phyloP scores from a whole-genome alignment of 495 filamentous ascomycete species.

The Aspergillus kassunensis region DNA sequence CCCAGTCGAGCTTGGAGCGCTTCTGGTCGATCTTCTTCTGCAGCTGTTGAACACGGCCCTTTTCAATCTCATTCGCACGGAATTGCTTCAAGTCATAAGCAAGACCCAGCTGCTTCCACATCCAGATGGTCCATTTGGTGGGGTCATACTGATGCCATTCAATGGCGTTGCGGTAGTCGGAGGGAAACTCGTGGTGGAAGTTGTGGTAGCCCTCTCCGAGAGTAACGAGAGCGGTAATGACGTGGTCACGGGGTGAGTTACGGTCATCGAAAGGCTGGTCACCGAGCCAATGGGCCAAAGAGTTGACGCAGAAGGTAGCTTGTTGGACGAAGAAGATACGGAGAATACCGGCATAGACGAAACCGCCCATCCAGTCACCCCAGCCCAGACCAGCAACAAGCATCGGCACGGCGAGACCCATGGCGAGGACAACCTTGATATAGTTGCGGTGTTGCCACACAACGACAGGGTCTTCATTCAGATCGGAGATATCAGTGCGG shows the following conservation, averaged over 20 bases:
- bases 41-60: slow-evolving; percentile 91
- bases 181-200: slow-evolving; percentile 99
- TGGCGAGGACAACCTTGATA: slow-evolving; percentile 80
- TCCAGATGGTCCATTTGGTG: slow-evolving; percentile 96
- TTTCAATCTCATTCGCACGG: slow-evolving; percentile 97
- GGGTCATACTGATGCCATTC: slow-evolving; percentile 98
- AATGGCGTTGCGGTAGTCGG: slow-evolving; percentile 97
- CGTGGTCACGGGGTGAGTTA: slow-evolving; percentile 95
- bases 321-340: slow-evolving; percentile 98
- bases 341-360: slow-evolving; percentile 92
- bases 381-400: slow-evolving; percentile 81
- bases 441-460: slow-evolving; percentile 95
- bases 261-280: slow-evolving; percentile 99
- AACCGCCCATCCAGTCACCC: slow-evolving; percentile 87
- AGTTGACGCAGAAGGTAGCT: slow-evolving; percentile 99
- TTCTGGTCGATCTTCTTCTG: slow-evolving; percentile 99
- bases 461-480: slow-evolving; percentile 93
- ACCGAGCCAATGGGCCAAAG: slow-evolving; percentile 96
- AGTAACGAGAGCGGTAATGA: slow-evolving; percentile 91
- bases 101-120: slow-evolving; percentile 88
- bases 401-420: slow-evolving; percentile 83
- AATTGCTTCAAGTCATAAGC: slow-evolving; percentile 97
- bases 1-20: slow-evolving; percentile 90
- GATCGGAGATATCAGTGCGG: slow-evolving; percentile 92
- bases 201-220: slow-evolving; percentile 99